Evolutionary conservation across 139 green algal genomes (phyloP).

Genomic region (Tetradesmus lagerheimii): DNA sequence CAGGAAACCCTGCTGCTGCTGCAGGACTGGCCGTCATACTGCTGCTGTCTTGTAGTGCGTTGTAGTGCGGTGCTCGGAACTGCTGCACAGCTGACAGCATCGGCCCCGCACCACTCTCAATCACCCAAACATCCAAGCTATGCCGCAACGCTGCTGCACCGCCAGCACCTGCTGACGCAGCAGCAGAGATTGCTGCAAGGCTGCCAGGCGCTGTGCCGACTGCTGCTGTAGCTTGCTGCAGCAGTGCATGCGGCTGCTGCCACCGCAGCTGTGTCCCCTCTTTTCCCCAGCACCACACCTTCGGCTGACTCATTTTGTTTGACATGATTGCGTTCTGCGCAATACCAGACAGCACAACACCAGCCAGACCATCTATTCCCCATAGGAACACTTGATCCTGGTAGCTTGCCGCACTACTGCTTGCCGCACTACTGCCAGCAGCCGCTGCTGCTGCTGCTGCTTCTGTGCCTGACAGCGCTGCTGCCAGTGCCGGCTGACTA

Average conservation of each 20-base stretch:
- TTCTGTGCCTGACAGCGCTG: conserved; percentile 17
- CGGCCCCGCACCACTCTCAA: conserved; percentile 21
- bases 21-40: neutral
- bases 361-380: conserved; percentile 69
- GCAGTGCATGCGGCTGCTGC: conserved; percentile 31
- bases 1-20: conserved; percentile 13
- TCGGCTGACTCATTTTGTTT: conserved; percentile 26
- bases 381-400: conserved; percentile 68
- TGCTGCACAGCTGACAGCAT: conserved; percentile 33
- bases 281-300: conserved; percentile 70
- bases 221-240: conserved; percentile 7
- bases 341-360: conserved; percentile 67
- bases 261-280: conserved; percentile 8
- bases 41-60: neutral
- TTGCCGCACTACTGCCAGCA: neutral
- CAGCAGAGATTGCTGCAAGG: neutral
- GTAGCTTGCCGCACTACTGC: neutral
- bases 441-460: neutral
- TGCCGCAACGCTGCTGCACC: neutral
- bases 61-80: neutral
- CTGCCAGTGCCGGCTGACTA: conserved; percentile 1
- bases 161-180: neutral
- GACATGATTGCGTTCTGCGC: conserved; percentile 46
- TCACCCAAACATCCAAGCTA: conserved; percentile 28
- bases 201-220: neutral